These are phyloP conservation scores for Wickerhamia fluorescens DNA, from an alignment of 805 yeast genomes.

Conservation along the genomic window DNA sequence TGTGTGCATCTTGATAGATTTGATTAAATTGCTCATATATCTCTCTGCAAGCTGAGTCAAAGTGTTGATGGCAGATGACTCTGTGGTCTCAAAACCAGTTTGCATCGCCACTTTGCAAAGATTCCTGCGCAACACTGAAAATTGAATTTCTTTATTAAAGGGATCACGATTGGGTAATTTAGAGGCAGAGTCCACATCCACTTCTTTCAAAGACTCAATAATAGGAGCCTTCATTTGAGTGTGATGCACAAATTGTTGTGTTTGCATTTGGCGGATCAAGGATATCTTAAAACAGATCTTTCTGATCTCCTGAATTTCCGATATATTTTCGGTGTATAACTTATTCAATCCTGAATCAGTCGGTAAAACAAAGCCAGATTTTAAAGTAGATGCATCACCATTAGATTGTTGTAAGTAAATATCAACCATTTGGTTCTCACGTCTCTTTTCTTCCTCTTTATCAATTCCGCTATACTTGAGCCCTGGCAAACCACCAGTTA, in stretches of 20 bases:
- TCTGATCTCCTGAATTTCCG: conserved; percentile 80
- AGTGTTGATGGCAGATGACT: conserved; percentile 68
- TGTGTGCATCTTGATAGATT: conserved; percentile 59
- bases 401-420: conserved; percentile 20
- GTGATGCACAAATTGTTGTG: conserved; percentile 66
- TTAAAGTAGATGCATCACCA: conserved; percentile 16
- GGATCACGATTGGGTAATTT: conserved; percentile 64
- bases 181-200: conserved; percentile 80
- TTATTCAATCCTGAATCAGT: conserved; percentile 53
- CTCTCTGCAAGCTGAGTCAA: conserved; percentile 79
- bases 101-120: conserved; percentile 82
- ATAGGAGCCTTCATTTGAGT: conserved; percentile 68
- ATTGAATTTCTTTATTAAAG: conserved; percentile 53
- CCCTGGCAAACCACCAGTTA: conserved; percentile 73
- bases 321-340: conserved; percentile 57
- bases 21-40: conserved; percentile 67
- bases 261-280: conserved; percentile 84
- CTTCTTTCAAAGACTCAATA: conserved; percentile 51
- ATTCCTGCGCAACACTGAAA: conserved; percentile 57
- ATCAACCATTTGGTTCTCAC: conserved; percentile 32
- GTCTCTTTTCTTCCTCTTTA: conserved; percentile 31
- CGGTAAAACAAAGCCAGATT: conserved; percentile 26
- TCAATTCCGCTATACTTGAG: conserved; percentile 47
- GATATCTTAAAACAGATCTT: conserved; percentile 84
- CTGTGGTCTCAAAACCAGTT: conserved; percentile 83